Conservation (phyloP, 1,284 basidiomycete species). For the Ustilago loliicola region DNA sequence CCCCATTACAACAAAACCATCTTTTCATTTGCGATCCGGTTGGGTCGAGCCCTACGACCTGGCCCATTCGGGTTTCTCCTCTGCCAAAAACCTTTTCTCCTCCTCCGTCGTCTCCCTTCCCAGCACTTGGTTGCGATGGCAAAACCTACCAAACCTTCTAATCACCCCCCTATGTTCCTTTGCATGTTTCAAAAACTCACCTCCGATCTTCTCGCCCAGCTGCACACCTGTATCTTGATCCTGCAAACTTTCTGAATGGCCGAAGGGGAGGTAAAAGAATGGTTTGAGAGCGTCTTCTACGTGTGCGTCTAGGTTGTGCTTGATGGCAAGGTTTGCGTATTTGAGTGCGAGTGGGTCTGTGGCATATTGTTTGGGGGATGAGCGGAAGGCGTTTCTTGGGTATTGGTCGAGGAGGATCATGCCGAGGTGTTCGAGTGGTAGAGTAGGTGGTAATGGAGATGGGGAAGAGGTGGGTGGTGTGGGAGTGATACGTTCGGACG, state of each 20-base stretch:
- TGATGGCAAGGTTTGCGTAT: constrained; percentile 38
- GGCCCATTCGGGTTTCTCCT: constrained; percentile 37
- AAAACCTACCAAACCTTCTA: constrained; percentile 39
- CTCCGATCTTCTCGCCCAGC: constrained; percentile 29
- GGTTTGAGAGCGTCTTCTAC: constrained; percentile 8
- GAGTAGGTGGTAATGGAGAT: not conserved
- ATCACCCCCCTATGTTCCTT: constrained; percentile 35
- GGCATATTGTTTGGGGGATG: constrained; percentile 31
- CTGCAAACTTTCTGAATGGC: constrained; percentile 37
- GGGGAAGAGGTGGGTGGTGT: not conserved
- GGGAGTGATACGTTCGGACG: constrained; percentile 25
- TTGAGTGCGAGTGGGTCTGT: constrained; percentile 29
- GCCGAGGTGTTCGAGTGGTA: constrained; percentile 35
- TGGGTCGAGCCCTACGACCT: constrained; percentile 9
- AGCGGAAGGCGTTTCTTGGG: constrained; percentile 41
- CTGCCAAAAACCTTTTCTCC: constrained; percentile 18
- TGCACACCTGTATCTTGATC: constrained; percentile 36
- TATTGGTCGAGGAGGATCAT: constrained; percentile 50
- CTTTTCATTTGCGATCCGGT: not conserved
- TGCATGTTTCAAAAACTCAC: constrained; percentile 25
- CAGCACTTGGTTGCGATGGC: constrained; percentile 38
- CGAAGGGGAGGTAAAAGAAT: constrained; percentile 43
- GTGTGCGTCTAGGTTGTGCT: constrained; percentile 17
- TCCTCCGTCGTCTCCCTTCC: constrained; percentile 32
- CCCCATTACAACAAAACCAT: not conserved